Evolutionary conservation across 1,284 basidiomycete species (phyloP).

Genomic region (Pseudozyma sp.): DNA sequence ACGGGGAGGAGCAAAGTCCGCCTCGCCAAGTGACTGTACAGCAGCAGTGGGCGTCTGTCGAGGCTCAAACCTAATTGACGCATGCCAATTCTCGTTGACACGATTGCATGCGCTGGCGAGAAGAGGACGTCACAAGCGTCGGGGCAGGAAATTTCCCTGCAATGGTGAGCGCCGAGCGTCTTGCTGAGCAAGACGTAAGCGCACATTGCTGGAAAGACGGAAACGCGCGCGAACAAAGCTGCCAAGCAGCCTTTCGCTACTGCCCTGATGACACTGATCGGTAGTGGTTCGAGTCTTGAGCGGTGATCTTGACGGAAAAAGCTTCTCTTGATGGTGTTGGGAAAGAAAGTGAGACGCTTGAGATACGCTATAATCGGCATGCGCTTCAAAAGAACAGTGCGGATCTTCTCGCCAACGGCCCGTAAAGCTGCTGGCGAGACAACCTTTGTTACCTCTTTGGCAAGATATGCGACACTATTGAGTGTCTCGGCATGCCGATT

Average conservation of each 20-base stretch:
- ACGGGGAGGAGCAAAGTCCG: conserved; percentile 22
- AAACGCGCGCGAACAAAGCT: neutral
- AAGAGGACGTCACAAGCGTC: too few relatives aligned
- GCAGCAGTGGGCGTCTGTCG: neutral
- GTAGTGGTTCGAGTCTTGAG: neutral
- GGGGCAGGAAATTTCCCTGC: too few relatives aligned
- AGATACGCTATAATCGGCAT: conserved; percentile 23
- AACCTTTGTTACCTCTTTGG: conserved; percentile 37
- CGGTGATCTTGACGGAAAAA: conserved; percentile 7
- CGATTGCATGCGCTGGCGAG: neutral
- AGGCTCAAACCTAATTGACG: neutral
- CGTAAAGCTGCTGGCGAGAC: conserved; percentile 8
- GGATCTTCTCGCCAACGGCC: conserved; percentile 6
- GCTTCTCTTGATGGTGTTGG: conserved; percentile 42
- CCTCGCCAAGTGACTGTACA: neutral
- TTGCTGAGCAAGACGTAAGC: too few relatives aligned
- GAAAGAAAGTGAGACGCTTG: conserved; percentile 15
- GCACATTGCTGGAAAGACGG: neutral
- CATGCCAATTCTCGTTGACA: conserved; percentile 1
- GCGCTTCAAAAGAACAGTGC: conserved; percentile 30
- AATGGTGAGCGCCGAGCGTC: too few relatives aligned
- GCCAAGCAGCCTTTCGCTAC: neutral
- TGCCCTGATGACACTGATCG: neutral
- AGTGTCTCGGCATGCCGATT: conserved; percentile 41
- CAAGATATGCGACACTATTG: conserved; percentile 43